phyloP scores from a whole-genome alignment of 306 rosid species.

The Purshia tridentata region DNA sequence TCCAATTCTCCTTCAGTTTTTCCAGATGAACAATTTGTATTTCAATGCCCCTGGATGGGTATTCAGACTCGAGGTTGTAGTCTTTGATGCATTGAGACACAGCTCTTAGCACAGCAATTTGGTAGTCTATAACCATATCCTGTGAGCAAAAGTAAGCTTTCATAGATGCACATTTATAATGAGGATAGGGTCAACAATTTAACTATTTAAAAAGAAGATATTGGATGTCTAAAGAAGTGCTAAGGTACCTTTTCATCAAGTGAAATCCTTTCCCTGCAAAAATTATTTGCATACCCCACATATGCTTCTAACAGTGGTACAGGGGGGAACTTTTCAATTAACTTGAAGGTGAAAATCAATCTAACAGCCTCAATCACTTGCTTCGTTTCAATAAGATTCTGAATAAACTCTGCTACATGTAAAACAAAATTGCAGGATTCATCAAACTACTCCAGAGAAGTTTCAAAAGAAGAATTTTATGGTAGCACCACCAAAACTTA shows the following conservation, averaged over 20 bases:
- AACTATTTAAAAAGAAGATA: background rate
- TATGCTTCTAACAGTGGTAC: slow-evolving; percentile 32
- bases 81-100: slow-evolving; percentile 42
- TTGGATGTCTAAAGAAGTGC: background rate
- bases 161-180: background rate
- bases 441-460: background rate
- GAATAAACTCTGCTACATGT: slow-evolving; percentile 40
- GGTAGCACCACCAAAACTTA: background rate
- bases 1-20: slow-evolving; percentile 24
- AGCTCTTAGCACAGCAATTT: slow-evolving; percentile 27
- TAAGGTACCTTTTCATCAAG: slow-evolving; percentile 26
- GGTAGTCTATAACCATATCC: slow-evolving; percentile 35
- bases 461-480: background rate
- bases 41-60: slow-evolving; percentile 31
- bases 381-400: slow-evolving; percentile 35
- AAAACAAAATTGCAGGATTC: background rate
- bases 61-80: slow-evolving; percentile 34
- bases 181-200: no score
- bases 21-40: slow-evolving; percentile 24
- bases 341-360: slow-evolving; percentile 46
- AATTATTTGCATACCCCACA: slow-evolving; percentile 14
- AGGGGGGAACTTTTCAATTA: slow-evolving; percentile 39
- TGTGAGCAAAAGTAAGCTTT: slow-evolving; percentile 16
- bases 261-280: background rate
- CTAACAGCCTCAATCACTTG: slow-evolving; percentile 46